Base-by-base conservation (phyloP, 345 rosid species). In the Excoecaria cochinchinensis region DNA sequence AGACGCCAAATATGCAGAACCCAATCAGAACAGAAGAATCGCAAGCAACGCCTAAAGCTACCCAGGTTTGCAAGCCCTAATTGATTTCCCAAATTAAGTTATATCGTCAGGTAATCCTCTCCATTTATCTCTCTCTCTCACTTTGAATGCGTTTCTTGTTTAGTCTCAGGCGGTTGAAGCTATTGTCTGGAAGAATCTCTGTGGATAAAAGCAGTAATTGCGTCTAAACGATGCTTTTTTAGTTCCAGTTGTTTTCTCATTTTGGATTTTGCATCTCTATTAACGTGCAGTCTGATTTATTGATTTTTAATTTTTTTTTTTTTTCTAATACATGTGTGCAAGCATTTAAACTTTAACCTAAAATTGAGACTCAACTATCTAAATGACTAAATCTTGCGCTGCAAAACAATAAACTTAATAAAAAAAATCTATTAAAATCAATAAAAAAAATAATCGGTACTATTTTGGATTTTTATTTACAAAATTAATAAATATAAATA, bases 21-120 rank as follows among this genome's bases (percentile, higher is more conserved):
- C 78, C 89, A 87, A 75, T 84, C 91, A 14, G 86, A 78, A 77
- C 89, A 87, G 67, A 72, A 74, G 42, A 50, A 71, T 22, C 84
- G 84, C 76, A 87, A 82, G 74, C 86, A 86, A 62, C 76, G 85
- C 75, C 89, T 77, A 57, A 88, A 84, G 65, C 85, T 79, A 87
- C 90, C 92, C 92, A 89, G 89, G 88, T 75, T 87, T 81, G 57
- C 44, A 46, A 58, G 36, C 14, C 67, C 61, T 55, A 52, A 69
- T 65, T 8, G 57, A 47, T 48, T 24, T 68, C 10, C 50, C 50
- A 42, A 22, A 50, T 42, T 19, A 24, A 9, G 3, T 39, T 65
- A 8, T 65, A 40, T 65, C 3, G 12, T 10, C 40, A 64, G 48
- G 16, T 15, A 24, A 15, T 10, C 68, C 50, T 4, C 12, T 6